These are phyloP conservation scores for Nakazawaea pomicola DNA, from an alignment of 805 yeast species.

Conservation along the genomic window DNA sequence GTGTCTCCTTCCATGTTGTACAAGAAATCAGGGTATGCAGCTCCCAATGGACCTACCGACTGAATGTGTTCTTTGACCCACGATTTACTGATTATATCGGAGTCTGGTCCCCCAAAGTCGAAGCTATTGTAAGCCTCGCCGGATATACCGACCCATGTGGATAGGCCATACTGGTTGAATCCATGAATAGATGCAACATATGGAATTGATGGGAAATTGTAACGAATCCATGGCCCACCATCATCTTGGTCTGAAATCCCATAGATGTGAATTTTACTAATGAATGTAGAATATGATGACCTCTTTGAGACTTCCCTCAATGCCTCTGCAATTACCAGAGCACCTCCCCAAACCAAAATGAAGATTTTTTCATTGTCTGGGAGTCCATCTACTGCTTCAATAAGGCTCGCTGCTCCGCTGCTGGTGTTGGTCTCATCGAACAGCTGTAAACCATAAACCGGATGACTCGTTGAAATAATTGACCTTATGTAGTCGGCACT, in stretches of 20 bases:
- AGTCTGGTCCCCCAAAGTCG: conserved; percentile 25
- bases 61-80: conserved; percentile 22
- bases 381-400: conserved; percentile 20
- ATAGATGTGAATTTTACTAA: conserved; percentile 20
- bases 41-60: conserved; percentile 24
- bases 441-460: conserved; percentile 22
- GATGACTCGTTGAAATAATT: conserved; percentile 20
- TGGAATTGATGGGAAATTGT: conserved; percentile 20
- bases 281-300: conserved; percentile 14
- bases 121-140: conserved; percentile 21
- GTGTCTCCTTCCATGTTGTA: conserved; percentile 29
- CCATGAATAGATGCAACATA: conserved; percentile 25
- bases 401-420: conserved; percentile 22
- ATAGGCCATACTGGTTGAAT: conserved; percentile 23
- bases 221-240: conserved; percentile 28
- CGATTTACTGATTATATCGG: conserved; percentile 19
- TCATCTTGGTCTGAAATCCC: conserved; percentile 29
- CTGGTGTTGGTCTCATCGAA: conserved; percentile 15
- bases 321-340: conserved; percentile 27
- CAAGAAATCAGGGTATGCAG: conserved; percentile 19
- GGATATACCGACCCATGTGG: conserved; percentile 28
- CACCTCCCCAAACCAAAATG: conserved; percentile 28
- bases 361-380: conserved; percentile 17
- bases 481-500: conserved; percentile 21
- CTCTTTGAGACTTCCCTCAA: conserved; percentile 19